Percentiles rank a stretch among this genome's conserved stretches.
Conservation (phyloP, 108 stramenopile genomes). For the Pelagomonas calceolata region DNA sequence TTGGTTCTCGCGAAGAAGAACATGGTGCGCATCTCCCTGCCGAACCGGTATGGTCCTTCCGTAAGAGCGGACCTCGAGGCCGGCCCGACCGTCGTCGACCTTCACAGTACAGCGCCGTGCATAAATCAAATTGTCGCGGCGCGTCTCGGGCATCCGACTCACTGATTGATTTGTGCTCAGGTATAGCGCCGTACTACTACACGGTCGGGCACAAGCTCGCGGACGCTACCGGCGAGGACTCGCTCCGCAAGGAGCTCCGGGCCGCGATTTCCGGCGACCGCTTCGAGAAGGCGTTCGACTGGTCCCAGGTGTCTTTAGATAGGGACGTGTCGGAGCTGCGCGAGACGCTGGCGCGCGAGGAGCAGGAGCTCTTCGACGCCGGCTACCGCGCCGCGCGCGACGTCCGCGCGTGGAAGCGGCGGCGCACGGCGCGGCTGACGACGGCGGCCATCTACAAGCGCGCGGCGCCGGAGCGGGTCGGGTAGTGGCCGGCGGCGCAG, state of each 20-base stretch:
- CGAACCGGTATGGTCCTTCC: not conserved
- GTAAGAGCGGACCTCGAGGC: not conserved
- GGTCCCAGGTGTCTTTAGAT: not conserved
- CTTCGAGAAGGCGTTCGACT: not conserved
- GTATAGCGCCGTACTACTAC: not conserved
- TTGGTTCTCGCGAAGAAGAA: not conserved
- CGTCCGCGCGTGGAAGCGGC: not conserved
- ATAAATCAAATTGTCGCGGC: no score
- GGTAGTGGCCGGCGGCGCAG: no score
- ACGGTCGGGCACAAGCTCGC: not conserved
- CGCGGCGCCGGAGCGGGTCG: no score
- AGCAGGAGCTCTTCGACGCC: not conserved
- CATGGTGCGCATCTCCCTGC: not conserved
- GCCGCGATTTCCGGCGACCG: not conserved
- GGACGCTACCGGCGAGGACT: not conserved
- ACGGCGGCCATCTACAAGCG: no score
- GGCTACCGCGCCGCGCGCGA: not conserved
- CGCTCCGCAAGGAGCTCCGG: not conserved
- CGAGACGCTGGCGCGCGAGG: not conserved
- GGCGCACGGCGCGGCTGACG: no score
- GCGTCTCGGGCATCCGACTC: no score
- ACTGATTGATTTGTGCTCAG: no score
- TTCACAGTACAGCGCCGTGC: no score
- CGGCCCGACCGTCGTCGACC: not conserved
- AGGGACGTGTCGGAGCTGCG: not conserved